Base-by-base conservation (phyloP, 208 protist species). In the Acanthamoeba royreba region DNA sequence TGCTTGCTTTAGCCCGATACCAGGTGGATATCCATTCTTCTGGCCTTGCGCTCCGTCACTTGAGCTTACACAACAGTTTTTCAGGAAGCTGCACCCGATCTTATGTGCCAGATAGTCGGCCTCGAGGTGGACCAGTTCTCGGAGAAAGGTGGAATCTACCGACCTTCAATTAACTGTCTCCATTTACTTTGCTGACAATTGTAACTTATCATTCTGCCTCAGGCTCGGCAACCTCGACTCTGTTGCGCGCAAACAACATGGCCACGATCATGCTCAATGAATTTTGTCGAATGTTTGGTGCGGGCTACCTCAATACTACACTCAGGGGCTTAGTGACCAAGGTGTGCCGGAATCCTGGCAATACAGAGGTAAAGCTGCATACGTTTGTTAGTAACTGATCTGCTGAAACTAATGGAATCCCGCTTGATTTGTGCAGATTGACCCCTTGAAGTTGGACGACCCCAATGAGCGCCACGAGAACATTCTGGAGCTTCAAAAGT, bases 161-260 rank as follows among this genome's bases (percentile, higher is more conserved):
- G n/a, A 81, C 47, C 38, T 4, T 42, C 9, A 15, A 49, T n/a
- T 81, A 15, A 7, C 38, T 38, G 35, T 77, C n/a, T 38, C 8
- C 5, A 2, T 77, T 17, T 77, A 8, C 5, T 4, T 77, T 22
- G 7, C 63, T 77, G 7, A 28, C n/a, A 45, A n/a, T 42, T 43
- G 4, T 38, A 9, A 55, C 5, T 25, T 17, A 35, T 66, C 4
- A 17, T 4, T 28, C 55, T 28, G 19, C 55, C n/a, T 7, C 40
- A 81, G 69, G 69, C 1, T 81, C 69, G 69, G 69, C 43, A 25
- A 81, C 69, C 19, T 33, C 69, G 38, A 81, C 69, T 19, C 69
- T 81, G 69, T n/a, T 81, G 69, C 69, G 69, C 43, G 43, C 69
- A 1, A 81, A 81, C 69, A 81, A 81, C 69, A 81, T 81, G 69